Evolutionary conservation across 108 stramenopile genomes (phyloP).

Genomic region (Cyclotella sp.): DNA sequence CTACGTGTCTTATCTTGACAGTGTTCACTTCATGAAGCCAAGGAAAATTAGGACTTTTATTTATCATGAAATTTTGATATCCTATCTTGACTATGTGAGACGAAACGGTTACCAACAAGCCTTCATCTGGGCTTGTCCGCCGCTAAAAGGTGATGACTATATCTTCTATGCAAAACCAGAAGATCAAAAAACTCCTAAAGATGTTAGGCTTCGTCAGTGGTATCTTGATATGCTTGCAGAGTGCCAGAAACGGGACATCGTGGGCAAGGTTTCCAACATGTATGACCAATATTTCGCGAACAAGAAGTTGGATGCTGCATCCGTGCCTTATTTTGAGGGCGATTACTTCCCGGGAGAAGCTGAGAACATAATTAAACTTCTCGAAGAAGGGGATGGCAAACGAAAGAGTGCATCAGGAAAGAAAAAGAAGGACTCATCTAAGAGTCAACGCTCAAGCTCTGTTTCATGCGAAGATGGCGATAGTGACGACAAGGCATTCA

Average conservation of each 20-base stretch:
- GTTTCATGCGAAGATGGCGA: conserved; percentile 64
- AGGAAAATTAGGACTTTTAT: conserved; percentile 89
- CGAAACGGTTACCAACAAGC: conserved; percentile 88
- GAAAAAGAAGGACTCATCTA: conserved; percentile 75
- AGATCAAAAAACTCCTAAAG: conserved; percentile 96
- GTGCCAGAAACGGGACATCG: conserved; percentile 88
- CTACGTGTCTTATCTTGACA: conserved; percentile 94
- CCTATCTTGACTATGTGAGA: conserved; percentile 93
- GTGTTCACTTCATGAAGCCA: conserved; percentile 94
- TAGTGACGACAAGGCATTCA: conserved; percentile 47
- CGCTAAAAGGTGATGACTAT: conserved; percentile 97
- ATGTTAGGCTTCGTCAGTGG: conserved; percentile 93
- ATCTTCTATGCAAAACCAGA: conserved; percentile 98
- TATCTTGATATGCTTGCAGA: conserved; percentile 95
- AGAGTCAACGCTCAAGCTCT: conserved; percentile 60
- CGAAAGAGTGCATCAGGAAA: conserved; percentile 59
- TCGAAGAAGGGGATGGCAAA: conserved; percentile 77
- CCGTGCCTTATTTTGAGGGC: conserved; percentile 97
- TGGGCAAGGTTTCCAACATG: conserved; percentile 92
- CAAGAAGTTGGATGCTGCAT: conserved; percentile 78
- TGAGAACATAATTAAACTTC: conserved; percentile 96
- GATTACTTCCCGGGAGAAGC: conserved; percentile 99
- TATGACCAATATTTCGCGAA: conserved; percentile 94
- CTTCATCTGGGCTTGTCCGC: conserved; percentile 99
- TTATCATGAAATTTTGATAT: conserved; percentile 96